Percentiles rank a stretch among this genome's conserved stretches.
These are phyloP conservation scores for Mycosarcoma mackinlayi DNA, from an alignment of 1,284 basidiomycete genomes.

Conservation along the genomic window DNA sequence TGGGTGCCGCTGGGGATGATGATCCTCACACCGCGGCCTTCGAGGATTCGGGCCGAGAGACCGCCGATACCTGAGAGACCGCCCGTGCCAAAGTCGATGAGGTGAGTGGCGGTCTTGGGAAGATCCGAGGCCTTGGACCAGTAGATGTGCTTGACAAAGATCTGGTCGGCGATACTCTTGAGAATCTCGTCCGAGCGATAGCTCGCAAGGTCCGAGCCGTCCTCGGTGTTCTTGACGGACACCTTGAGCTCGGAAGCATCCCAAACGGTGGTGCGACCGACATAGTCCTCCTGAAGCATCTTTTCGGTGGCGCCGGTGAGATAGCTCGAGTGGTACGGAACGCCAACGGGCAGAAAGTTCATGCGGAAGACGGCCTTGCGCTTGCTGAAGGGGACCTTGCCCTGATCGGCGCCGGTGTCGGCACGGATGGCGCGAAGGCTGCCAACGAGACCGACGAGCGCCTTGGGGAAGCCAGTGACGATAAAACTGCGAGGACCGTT, in stretches of 20 bases:
- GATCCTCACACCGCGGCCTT: constrained; percentile 90
- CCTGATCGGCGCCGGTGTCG: constrained; percentile 87
- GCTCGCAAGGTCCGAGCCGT: constrained; percentile 55
- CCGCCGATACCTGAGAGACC: constrained; percentile 92
- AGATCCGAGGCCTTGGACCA: constrained; percentile 88
- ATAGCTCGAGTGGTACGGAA: constrained; percentile 93
- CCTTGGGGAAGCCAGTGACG: constrained; percentile 88
- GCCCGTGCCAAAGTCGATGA: constrained; percentile 92
- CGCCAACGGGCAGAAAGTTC: constrained; percentile 91
- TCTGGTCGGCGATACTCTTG: constrained; percentile 73
- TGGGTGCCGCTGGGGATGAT: constrained; percentile 59
- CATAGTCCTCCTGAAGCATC: constrained; percentile 79
- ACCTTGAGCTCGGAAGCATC: constrained; percentile 79
- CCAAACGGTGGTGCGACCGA: constrained; percentile 74
- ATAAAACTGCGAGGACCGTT: constrained; percentile 92
- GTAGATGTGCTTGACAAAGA: constrained; percentile 90
- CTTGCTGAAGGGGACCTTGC: constrained; percentile 91
- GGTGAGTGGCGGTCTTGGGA: constrained; percentile 86
- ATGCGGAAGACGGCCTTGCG: constrained; percentile 92
- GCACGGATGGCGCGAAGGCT: constrained; percentile 89
- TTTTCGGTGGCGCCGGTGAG: constrained; percentile 81
- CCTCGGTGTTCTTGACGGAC: constrained; percentile 89
- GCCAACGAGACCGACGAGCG: constrained; percentile 92
- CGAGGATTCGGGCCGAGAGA: constrained; percentile 87
- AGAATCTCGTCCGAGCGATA: constrained; percentile 47